These are phyloP conservation scores for Cystobasidium tubakii DNA, from an alignment of 768 basidiomycete species.

Conservation along the genomic window DNA sequence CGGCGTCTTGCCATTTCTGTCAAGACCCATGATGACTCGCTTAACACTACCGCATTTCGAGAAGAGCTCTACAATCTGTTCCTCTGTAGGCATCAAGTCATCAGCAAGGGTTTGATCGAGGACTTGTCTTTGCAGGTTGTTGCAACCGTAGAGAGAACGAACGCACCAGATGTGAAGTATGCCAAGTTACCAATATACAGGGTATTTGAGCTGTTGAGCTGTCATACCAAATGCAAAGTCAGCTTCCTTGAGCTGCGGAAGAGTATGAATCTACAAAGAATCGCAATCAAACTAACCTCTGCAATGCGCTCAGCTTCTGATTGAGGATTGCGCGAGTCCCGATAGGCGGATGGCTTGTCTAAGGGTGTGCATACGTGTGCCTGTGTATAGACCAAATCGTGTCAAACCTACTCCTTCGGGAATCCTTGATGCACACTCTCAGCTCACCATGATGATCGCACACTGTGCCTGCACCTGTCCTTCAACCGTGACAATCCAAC, in stretches of 20 bases:
- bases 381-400: slow-evolving; percentile 46
- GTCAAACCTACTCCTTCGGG: background rate
- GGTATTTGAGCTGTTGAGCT: slow-evolving; percentile 54
- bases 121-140: background rate
- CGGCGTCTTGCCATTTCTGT: slow-evolving; percentile 85
- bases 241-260: background rate
- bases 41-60: slow-evolving; percentile 78
- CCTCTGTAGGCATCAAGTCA: slow-evolving; percentile 83
- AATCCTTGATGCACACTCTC: background rate
- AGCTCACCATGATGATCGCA: slow-evolving; percentile 7
- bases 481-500: background rate
- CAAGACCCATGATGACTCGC: slow-evolving; percentile 66
- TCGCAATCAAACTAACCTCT: slow-evolving; percentile 30
- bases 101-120: background rate
- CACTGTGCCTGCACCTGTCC: background rate
- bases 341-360: slow-evolving; percentile 94
- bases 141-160: background rate
- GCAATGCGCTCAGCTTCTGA: slow-evolving; percentile 16
- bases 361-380: slow-evolving; percentile 75
- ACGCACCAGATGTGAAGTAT: slow-evolving; percentile 43
- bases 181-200: slow-evolving; percentile 67
- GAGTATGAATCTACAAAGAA: slow-evolving; percentile 60
- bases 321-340: slow-evolving; percentile 65
- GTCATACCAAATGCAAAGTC: background rate
- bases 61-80: slow-evolving; percentile 90